Conservation (phyloP, 2,329 filamentous ascomycete genomes). For the Elsinoe batatas region DNA sequence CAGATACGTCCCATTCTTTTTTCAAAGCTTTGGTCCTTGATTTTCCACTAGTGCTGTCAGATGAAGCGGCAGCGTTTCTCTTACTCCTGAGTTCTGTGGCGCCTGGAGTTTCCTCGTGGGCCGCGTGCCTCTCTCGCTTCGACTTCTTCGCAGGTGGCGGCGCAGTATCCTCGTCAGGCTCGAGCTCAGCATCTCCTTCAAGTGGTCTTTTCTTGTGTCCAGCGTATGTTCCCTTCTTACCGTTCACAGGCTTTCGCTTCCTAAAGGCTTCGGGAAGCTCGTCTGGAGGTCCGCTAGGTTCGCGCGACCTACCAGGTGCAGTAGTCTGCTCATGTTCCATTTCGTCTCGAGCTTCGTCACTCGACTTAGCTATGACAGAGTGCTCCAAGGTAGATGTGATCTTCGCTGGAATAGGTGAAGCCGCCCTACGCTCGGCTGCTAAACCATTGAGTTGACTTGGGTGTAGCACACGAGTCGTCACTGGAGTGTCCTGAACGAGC, state of each 20-base stretch:
- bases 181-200: background rate
- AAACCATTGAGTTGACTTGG: background rate
- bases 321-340: too few relatives aligned
- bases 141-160: background rate
- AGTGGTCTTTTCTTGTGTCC: background rate
- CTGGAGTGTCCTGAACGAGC: conserved; percentile 2
- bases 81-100: background rate
- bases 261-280: too few relatives aligned
- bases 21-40: too few relatives aligned
- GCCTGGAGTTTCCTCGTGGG: background rate
- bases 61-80: background rate
- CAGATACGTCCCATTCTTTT: too few relatives aligned
- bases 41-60: too few relatives aligned
- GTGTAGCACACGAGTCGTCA: too few relatives aligned
- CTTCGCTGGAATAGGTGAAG: background rate
- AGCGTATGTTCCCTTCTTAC: background rate
- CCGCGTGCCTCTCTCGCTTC: background rate
- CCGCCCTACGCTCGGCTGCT: background rate
- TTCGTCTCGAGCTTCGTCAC: too few relatives aligned
- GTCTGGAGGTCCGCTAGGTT: too few relatives aligned
- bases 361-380: too few relatives aligned
- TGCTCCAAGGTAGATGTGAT: too few relatives aligned
- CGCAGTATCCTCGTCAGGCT: background rate
- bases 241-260: background rate
- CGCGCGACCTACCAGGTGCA: too few relatives aligned